These are phyloP conservation scores for Borealophlyctis nickersoniae DNA, from an alignment of 192 early-diverging fungal species.

Conservation along the genomic window DNA sequence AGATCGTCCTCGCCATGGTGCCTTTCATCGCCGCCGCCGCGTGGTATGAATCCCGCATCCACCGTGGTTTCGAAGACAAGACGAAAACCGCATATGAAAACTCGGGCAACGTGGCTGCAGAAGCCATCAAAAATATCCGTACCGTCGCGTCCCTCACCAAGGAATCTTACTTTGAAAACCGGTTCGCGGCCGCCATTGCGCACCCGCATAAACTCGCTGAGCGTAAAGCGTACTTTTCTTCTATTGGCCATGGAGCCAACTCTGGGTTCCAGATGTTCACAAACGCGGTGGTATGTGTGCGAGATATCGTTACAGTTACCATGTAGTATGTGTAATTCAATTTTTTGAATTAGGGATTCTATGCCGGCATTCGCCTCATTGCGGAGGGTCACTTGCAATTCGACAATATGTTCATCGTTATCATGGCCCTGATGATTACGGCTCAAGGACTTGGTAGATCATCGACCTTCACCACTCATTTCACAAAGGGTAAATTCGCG, in stretches of 20 bases:
- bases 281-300: constrained; percentile 69
- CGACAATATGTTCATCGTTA: constrained; percentile 31
- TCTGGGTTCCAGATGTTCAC: constrained; percentile 66
- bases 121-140: constrained; percentile 77
- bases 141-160: constrained; percentile 72
- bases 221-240: constrained; percentile 56
- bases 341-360: too few species aligned
- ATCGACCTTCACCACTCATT: constrained; percentile 63
- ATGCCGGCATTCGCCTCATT: constrained; percentile 69
- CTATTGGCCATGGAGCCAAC: constrained; percentile 68
- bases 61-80: constrained; percentile 54
- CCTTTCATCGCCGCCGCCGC: constrained; percentile 58
- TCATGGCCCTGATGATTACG: constrained; percentile 63
- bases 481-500: constrained; percentile 68
- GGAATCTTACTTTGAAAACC: constrained; percentile 64
- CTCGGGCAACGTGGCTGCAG: constrained; percentile 69
- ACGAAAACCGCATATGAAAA: constrained; percentile 64
- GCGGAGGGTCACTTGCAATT: constrained; percentile 35
- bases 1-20: constrained; percentile 59
- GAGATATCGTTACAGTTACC: too few species aligned
- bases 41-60: constrained; percentile 55
- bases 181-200: constrained; percentile 58
- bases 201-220: constrained; percentile 68
- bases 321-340: too few species aligned
- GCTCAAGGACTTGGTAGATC: constrained; percentile 45